Base-by-base conservation (phyloP, 2,329 filamentous ascomycete genomes). In the Daldinia sp. region DNA sequence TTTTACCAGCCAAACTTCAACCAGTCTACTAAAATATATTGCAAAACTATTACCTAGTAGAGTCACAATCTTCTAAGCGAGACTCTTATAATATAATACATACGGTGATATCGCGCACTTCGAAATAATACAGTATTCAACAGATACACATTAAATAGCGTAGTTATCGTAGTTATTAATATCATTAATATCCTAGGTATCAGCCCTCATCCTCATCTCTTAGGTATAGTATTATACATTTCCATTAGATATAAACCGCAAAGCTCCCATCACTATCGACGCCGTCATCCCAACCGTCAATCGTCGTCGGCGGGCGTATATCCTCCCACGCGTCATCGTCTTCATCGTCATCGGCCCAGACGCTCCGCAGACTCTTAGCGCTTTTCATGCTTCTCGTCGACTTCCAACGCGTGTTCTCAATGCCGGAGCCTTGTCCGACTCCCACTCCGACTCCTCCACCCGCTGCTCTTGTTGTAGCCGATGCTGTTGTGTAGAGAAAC, bases 241-340 rank as follows among this genome's bases (percentile, higher is more conserved):
- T 23, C 2, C 54, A 65, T 73, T 63, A 77, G 65, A 77, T 77
- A 72, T 77, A 77, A 58, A 76, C 70, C n/a, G 74, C 68, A 65
- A 76, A 77, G 55, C 76, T 77, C 46, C 72, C 73, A 23, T 76
- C 71, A 50, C 74, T 76, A 54, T 60, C 67, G 3, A 60, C 68
- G 4, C 37, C 60, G 37, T 68, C 67, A 7, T 74, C 74, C 74
- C 73, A 77, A 4, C 72, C 73, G 18, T 72, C 73, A 10, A 74
- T 60, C 2, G 69, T 70, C n/a, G 74, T 73, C 1, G 76, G 72
- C 12, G 75, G 76, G 5, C 68, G 70, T 58, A 77, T 67, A 58
- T 78, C 76, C 35, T 77, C 75, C 76, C 76, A 78, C 7, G 71
- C 72, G 60, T 76, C 75, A 0, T 78, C 76, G 6, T 77, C 76